Conservation (phyloP, 179 eudicot genomes). For the Spergularia azorica region DNA sequence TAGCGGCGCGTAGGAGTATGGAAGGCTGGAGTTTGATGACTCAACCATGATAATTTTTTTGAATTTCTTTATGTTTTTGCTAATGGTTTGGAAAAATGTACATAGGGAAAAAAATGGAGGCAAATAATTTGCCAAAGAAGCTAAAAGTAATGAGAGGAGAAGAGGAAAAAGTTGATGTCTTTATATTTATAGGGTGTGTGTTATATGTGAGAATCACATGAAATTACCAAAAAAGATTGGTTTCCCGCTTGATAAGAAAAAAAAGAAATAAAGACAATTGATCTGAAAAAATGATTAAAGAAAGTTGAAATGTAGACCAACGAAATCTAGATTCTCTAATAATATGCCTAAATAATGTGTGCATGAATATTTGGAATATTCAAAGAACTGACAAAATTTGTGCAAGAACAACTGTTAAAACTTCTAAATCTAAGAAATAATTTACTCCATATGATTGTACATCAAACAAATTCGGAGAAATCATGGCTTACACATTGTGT, state of each 20-base stretch:
- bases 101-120: not conserved
- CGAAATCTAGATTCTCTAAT: slow-evolving; percentile 6
- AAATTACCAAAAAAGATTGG: slow-evolving; percentile 1
- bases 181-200: slow-evolving; percentile 26
- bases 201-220: slow-evolving; percentile 16
- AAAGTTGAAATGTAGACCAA: slow-evolving; percentile 8
- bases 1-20: slow-evolving; percentile 35
- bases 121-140: slow-evolving; percentile 18
- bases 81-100: not conserved
- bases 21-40: not conserved
- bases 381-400: not conserved
- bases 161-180: slow-evolving; percentile 16
- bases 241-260: slow-evolving; percentile 23
- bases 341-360: not conserved
- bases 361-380: not conserved
- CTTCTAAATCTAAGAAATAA: not conserved
- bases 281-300: not conserved
- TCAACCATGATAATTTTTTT: not conserved
- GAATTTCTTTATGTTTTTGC: not conserved
- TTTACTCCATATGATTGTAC: not conserved
- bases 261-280: not conserved
- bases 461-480: not conserved
- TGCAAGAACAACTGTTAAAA: slow-evolving; percentile 15
- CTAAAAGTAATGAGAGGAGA: slow-evolving; percentile 1
- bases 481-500: too few species aligned